Evolutionary conservation across 2,329 filamentous ascomycete species (phyloP).

Genomic region (Metarhizium rileyi): DNA sequence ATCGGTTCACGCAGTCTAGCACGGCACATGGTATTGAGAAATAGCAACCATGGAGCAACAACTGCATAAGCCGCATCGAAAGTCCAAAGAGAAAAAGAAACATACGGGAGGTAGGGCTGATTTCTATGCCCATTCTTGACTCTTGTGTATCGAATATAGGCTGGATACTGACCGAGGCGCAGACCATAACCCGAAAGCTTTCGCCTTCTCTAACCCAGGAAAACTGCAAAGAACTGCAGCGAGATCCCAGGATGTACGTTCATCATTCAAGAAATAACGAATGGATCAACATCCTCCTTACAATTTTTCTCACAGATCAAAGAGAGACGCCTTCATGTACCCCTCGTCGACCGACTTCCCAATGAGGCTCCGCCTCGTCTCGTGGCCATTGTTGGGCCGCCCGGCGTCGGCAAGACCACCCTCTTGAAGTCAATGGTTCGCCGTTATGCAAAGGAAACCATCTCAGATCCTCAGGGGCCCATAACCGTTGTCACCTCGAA

Average conservation of each 20-base stretch:
- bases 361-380: slow-evolving; percentile 92
- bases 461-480: slow-evolving; percentile 81
- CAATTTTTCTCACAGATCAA: slow-evolving; percentile 51
- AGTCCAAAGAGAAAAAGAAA: slow-evolving; percentile 78
- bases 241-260: slow-evolving; percentile 57
- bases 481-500: slow-evolving; percentile 96
- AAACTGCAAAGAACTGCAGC: slow-evolving; percentile 67
- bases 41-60: slow-evolving; percentile 62
- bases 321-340: slow-evolving; percentile 93
- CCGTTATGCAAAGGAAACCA: slow-evolving; percentile 89
- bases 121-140: neutral
- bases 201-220: slow-evolving; percentile 74
- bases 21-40: slow-evolving; percentile 2
- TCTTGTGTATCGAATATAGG: neutral
- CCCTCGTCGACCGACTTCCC: slow-evolving; percentile 87
- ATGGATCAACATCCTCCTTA: neutral
- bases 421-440: slow-evolving; percentile 89
- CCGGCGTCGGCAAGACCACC: slow-evolving; percentile 92
- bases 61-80: slow-evolving; percentile 74
- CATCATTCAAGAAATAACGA: no score
- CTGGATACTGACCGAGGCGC: slow-evolving; percentile 12
- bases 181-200: slow-evolving; percentile 83
- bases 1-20: neutral
- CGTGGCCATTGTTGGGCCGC: slow-evolving; percentile 88
- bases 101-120: slow-evolving; percentile 44